These are phyloP conservation scores for Leptographium procerum DNA, from an alignment of 2,329 filamentous ascomycete genomes.

Conservation along the genomic window DNA sequence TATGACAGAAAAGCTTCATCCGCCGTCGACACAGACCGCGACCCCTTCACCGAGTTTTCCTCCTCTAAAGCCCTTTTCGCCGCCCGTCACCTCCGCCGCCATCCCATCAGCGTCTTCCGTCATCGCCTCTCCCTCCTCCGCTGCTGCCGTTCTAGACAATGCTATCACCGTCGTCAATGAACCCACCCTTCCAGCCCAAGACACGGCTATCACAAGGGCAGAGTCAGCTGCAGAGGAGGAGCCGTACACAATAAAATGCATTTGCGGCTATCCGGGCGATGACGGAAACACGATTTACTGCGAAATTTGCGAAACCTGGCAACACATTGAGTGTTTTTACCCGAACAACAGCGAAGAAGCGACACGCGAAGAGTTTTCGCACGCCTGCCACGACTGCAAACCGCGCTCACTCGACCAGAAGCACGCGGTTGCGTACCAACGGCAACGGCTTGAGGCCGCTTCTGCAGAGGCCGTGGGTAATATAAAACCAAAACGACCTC, in stretches of 20 bases:
- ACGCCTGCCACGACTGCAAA: constrained; percentile 83
- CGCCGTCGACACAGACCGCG: constrained; percentile 44
- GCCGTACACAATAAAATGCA: constrained; percentile 94
- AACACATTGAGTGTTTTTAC: constrained; percentile 97
- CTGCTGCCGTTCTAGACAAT: not conserved
- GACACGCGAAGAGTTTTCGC: constrained; percentile 59
- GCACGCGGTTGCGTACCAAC: constrained; percentile 63
- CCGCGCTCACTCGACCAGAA: constrained; percentile 64
- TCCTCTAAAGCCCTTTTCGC: constrained; percentile 22
- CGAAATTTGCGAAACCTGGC: constrained; percentile 93
- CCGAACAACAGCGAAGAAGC: constrained; percentile 59
- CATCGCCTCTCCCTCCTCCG: not conserved
- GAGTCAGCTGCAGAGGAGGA: constrained; percentile 58
- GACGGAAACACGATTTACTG: constrained; percentile 97
- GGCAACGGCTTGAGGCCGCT: constrained; percentile 38
- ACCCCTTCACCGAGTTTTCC: constrained; percentile 39
- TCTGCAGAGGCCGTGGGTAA: constrained; percentile 42
- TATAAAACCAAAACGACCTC: constrained; percentile 62
- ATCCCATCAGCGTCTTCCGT: not conserved
- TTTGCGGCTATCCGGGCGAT: constrained; percentile 86
- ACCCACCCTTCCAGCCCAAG: not conserved
- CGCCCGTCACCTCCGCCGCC: not conserved
- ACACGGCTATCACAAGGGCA: constrained; percentile 21
- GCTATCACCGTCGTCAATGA: not conserved
- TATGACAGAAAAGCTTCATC: constrained; percentile 50